These are phyloP conservation scores for Mycena galericulata DNA, from an alignment of 768 basidiomycete genomes.

Conservation along the genomic window DNA sequence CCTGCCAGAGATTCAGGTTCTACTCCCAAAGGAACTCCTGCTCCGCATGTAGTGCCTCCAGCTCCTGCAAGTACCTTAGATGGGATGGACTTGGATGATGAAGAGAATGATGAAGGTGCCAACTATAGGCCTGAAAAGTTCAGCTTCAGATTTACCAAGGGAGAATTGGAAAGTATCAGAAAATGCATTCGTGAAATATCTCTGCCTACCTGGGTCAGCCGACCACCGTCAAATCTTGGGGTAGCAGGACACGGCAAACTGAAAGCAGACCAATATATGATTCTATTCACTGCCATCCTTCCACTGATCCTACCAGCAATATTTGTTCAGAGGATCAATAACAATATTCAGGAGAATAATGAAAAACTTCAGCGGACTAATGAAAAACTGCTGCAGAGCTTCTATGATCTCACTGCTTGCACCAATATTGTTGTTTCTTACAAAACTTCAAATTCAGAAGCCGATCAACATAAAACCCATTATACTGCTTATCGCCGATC, in stretches of 20 bases:
- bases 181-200: constrained; percentile 6
- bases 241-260: constrained; percentile 37
- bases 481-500: constrained; percentile 13
- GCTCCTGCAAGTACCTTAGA: no score
- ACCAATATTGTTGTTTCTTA: constrained; percentile 32
- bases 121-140: background rate
- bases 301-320: constrained; percentile 32
- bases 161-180: background rate
- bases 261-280: constrained; percentile 35
- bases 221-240: constrained; percentile 37
- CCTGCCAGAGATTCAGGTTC: background rate
- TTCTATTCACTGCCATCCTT: constrained; percentile 31
- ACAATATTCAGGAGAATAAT: no score
- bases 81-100: background rate
- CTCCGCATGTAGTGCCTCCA: no score
- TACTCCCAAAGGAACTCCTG: no score
- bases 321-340: background rate
- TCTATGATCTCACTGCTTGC: constrained; percentile 21
- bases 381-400: constrained; percentile 7
- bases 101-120: background rate
- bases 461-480: constrained; percentile 16
- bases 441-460: constrained; percentile 24
- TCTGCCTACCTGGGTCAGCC: constrained; percentile 30
- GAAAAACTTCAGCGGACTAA: no score
- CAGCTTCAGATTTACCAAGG: background rate